phyloP scores from a whole-genome alignment of 1,139 yeast genomes.

The Yamadazyma blattariae region DNA sequence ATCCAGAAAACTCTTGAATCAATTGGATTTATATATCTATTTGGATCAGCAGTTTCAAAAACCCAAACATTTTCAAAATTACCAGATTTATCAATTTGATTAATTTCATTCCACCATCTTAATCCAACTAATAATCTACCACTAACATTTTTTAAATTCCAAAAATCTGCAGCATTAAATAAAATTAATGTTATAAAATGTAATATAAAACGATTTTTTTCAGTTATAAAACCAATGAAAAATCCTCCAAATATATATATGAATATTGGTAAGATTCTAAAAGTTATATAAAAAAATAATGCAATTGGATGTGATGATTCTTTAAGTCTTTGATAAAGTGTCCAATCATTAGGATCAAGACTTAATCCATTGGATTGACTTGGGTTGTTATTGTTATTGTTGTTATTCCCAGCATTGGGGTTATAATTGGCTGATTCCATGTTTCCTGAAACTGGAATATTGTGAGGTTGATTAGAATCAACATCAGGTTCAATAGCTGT shows the following conservation, averaged over 20 bases:
- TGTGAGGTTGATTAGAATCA: not conserved
- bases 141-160: conserved; percentile 88
- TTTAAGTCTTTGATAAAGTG: conserved; percentile 26
- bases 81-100: conserved; percentile 41
- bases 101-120: conserved; percentile 90
- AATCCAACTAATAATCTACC: conserved; percentile 89
- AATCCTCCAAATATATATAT: conserved; percentile 70
- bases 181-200: conserved; percentile 77
- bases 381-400: not conserved
- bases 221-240: conserved; percentile 43
- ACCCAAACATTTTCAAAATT: conserved; percentile 75
- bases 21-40: conserved; percentile 81
- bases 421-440: not conserved
- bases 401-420: not conserved
- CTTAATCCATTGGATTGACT: not conserved
- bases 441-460: not conserved
- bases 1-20: conserved; percentile 90
- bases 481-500: conserved; percentile 32
- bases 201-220: conserved; percentile 59
- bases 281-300: conserved; percentile 57
- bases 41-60: conserved; percentile 83
- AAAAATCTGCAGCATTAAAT: conserved; percentile 82
- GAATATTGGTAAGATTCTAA: conserved; percentile 62
- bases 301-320: conserved; percentile 86
- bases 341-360: conserved; percentile 19